Conservation (phyloP, 352 stramenopile genomes). For the Phytopythium litorale region DNA sequence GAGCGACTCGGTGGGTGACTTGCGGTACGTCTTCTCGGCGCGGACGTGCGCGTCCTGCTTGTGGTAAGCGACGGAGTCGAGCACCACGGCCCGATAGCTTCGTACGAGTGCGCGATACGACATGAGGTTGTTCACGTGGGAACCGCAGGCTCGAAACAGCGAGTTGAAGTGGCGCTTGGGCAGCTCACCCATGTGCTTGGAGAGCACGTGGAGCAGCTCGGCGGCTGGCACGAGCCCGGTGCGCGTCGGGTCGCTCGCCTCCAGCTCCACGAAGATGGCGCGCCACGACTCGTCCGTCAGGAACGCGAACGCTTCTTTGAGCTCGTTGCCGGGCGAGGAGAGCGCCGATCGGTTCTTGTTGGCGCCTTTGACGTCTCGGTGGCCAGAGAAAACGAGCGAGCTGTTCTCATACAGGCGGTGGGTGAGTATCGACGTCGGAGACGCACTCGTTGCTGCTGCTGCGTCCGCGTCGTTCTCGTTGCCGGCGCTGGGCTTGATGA, state of each 20-base stretch:
- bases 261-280: constrained; percentile 60
- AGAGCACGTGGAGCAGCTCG: constrained; percentile 57
- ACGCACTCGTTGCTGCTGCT: background rate
- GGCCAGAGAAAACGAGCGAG: constrained; percentile 49
- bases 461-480: background rate
- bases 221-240: constrained; percentile 56
- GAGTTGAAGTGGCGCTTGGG: constrained; percentile 45
- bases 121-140: constrained; percentile 62
- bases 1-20: constrained; percentile 61
- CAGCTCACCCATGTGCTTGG: constrained; percentile 53
- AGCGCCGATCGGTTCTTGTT: constrained; percentile 56
- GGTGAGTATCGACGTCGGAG: constrained; percentile 13
- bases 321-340: constrained; percentile 57
- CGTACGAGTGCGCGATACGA: constrained; percentile 68
- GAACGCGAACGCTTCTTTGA: constrained; percentile 69
- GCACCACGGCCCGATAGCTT: constrained; percentile 52
- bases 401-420: constrained; percentile 52
- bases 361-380: constrained; percentile 45
- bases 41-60: constrained; percentile 32
- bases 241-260: constrained; percentile 52
- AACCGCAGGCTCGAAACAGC: constrained; percentile 64
- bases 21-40: constrained; percentile 43
- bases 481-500: constrained; percentile 25
- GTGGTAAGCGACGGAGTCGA: constrained; percentile 57
- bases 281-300: constrained; percentile 56